Percentiles rank a stretch among this genome's conserved stretches.
phyloP scores from a whole-genome alignment of 2,329 filamentous ascomycete genomes.

The Corynespora cassiicola region DNA sequence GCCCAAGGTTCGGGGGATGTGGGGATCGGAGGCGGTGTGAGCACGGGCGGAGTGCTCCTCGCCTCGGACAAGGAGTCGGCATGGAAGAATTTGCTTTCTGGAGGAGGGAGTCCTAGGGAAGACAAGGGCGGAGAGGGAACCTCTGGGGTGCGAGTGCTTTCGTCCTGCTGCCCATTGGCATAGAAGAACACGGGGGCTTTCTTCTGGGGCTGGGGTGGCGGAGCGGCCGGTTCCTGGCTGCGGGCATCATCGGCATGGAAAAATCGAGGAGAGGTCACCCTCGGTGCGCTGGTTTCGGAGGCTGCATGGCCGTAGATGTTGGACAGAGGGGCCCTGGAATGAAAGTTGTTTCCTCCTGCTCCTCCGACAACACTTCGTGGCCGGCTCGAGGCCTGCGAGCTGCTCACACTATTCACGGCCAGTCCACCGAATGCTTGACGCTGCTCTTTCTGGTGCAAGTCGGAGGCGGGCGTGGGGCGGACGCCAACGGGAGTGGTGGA shows the following conservation, averaged over 20 bases:
- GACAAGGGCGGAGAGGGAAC: slow-evolving; percentile 45
- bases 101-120: slow-evolving; percentile 27
- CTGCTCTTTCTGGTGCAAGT: slow-evolving; percentile 35
- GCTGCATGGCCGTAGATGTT: slow-evolving; percentile 30
- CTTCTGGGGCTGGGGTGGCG: slow-evolving; percentile 35
- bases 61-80: slow-evolving; percentile 62
- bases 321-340: slow-evolving; percentile 27
- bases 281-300: slow-evolving; percentile 31
- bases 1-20: slow-evolving; percentile 31
- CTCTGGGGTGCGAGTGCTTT: slow-evolving; percentile 21
- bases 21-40: slow-evolving; percentile 36
- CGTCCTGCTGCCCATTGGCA: slow-evolving; percentile 56
- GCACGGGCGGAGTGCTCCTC: slow-evolving; percentile 38
- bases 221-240: slow-evolving; percentile 39
- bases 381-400: slow-evolving; percentile 26
- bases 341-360: slow-evolving; percentile 31
- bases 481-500: slow-evolving; percentile 47
- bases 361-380: slow-evolving; percentile 48
- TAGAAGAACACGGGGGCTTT: slow-evolving; percentile 59
- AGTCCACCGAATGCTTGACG: slow-evolving; percentile 31
- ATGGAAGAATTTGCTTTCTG: slow-evolving; percentile 72
- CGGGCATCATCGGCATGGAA: slow-evolving; percentile 85
- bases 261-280: slow-evolving; percentile 69
- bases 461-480: slow-evolving; percentile 41
- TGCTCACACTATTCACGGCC: slow-evolving; percentile 25